Conservation (phyloP, 306 rosid species). For the Quercus bicolor region DNA sequence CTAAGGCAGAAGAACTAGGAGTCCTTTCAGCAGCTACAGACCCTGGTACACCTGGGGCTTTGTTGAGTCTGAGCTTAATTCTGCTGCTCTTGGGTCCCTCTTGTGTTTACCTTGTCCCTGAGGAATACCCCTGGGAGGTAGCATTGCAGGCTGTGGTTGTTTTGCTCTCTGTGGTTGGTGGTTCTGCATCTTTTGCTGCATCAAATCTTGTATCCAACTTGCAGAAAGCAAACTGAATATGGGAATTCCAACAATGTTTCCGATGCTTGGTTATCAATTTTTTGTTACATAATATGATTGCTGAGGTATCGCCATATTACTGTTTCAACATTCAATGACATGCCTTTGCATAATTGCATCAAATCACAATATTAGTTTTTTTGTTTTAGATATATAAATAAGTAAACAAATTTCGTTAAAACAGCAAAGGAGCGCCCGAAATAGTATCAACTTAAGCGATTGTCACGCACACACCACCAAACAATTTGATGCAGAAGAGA, state of each 20-base stretch:
- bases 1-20: conserved; percentile 91
- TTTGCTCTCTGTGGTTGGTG: conserved; percentile 47
- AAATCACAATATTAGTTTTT: background rate
- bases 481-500: background rate
- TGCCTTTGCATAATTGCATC: too few species aligned
- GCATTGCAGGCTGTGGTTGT: conserved; percentile 56
- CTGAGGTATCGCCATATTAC: background rate
- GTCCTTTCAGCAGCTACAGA: conserved; percentile 86
- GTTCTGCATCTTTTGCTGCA: conserved; percentile 84
- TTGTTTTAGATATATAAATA: background rate
- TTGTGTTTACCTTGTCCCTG: conserved; percentile 74
- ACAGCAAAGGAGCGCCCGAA: too few species aligned
- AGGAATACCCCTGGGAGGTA: conserved; percentile 58
- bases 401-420: background rate
- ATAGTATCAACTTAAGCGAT: background rate
- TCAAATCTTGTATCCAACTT: conserved; percentile 81
- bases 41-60: conserved; percentile 71
- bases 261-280: background rate
- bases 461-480: background rate
- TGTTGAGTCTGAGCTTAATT: conserved; percentile 57
- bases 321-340: too few species aligned
- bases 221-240: conserved; percentile 54
- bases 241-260: too few species aligned
- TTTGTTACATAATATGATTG: background rate
- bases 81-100: conserved; percentile 73